Conservation (phyloP, 2,329 filamentous ascomycete genomes). For the Apiospora marii region DNA sequence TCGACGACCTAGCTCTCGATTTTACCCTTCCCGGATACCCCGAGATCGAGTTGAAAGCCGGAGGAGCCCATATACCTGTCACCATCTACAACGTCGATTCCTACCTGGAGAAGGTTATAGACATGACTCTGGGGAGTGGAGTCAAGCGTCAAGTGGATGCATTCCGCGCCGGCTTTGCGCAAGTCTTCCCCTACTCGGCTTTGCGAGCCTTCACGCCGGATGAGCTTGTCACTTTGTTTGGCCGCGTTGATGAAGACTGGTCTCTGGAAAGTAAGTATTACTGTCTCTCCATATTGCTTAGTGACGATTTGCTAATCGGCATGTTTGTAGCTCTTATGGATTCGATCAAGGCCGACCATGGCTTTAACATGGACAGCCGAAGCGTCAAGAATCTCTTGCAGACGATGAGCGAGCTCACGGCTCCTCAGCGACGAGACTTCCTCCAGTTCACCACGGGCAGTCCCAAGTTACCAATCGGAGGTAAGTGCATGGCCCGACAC, state of each 20-base stretch:
- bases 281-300: not conserved
- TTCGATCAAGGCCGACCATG: slow-evolving; percentile 97
- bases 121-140: slow-evolving; percentile 88
- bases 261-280: slow-evolving; percentile 84
- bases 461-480: slow-evolving; percentile 96
- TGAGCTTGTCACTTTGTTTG: slow-evolving; percentile 94
- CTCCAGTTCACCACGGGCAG: slow-evolving; percentile 98
- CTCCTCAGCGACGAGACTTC: slow-evolving; percentile 85
- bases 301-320: not conserved
- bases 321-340: slow-evolving; percentile 80
- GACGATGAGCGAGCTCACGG: slow-evolving; percentile 86
- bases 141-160: slow-evolving; percentile 90
- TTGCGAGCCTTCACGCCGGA: slow-evolving; percentile 93
- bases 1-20: slow-evolving; percentile 91
- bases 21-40: slow-evolving; percentile 95
- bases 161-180: slow-evolving; percentile 89
- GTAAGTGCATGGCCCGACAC: slow-evolving; percentile 60
- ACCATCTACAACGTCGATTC: slow-evolving; percentile 90
- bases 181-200: slow-evolving; percentile 95
- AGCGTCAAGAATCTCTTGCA: slow-evolving; percentile 93
- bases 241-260: slow-evolving; percentile 94
- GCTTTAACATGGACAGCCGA: slow-evolving; percentile 97
- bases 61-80: slow-evolving; percentile 77
- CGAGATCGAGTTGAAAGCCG: slow-evolving; percentile 79
- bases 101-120: slow-evolving; percentile 89